phyloP scores from a whole-genome alignment of 169 alveolate species.

The Cryptosporidium tyzzeri region DNA sequence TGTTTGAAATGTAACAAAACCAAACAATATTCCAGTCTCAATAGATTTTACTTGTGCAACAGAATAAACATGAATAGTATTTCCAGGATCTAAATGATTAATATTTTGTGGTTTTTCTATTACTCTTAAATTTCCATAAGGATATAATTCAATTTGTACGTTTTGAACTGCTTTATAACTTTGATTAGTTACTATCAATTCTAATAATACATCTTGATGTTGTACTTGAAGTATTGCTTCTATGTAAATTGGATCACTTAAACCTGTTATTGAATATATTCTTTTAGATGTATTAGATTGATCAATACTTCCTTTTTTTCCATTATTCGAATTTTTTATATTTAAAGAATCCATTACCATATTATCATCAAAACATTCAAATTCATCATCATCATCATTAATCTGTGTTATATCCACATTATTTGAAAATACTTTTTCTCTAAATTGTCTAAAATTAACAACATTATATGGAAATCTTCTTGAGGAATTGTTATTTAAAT shows the following conservation, averaged over 20 bases:
- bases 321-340: not conserved
- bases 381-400: conserved; percentile 40
- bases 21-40: conserved; percentile 92
- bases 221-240: conserved; percentile 92
- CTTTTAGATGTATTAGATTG: conserved; percentile 19
- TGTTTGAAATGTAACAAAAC: conserved; percentile 92
- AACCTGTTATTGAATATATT: conserved; percentile 85
- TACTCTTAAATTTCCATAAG: conserved; percentile 87
- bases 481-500: not conserved
- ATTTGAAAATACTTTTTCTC: conserved; percentile 72
- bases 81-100: conserved; percentile 85
- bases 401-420: conserved; percentile 78
- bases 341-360: not conserved
- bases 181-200: conserved; percentile 88
- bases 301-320: not conserved
- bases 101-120: conserved; percentile 87
- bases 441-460: conserved; percentile 78
- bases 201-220: conserved; percentile 89
- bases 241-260: conserved; percentile 93
- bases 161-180: conserved; percentile 91
- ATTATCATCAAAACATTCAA: not conserved
- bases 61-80: conserved; percentile 82
- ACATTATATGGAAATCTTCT: conserved; percentile 19
- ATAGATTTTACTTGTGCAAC: conserved; percentile 86
- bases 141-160: conserved; percentile 89